Conservation (phyloP, 768 basidiomycete species). For the Daedaleopsis nitida region DNA sequence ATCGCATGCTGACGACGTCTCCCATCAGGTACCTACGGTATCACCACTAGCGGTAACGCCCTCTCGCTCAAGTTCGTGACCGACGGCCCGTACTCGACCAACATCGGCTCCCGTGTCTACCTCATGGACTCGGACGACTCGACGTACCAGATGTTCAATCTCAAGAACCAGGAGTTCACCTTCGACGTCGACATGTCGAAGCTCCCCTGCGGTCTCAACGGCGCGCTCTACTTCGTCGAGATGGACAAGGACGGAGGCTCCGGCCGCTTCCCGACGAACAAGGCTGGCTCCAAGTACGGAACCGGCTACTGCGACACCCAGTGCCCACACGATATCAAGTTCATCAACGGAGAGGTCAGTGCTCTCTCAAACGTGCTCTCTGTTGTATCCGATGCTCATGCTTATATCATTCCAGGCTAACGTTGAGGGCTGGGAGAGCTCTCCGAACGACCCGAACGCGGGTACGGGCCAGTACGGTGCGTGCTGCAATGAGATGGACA, state of each 20-base stretch:
- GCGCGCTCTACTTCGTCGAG: slow-evolving; percentile 59
- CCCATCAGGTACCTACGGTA: slow-evolving; percentile 31
- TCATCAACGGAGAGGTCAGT: slow-evolving; percentile 55
- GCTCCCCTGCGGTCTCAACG: slow-evolving; percentile 60
- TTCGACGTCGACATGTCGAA: slow-evolving; percentile 62
- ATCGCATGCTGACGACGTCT: not conserved
- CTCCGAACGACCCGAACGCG: slow-evolving; percentile 28
- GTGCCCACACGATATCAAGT: slow-evolving; percentile 60
- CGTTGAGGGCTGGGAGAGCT: slow-evolving; percentile 27
- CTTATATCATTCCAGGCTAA: slow-evolving; percentile 29
- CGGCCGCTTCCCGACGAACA: slow-evolving; percentile 50
- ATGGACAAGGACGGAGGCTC: slow-evolving; percentile 61
- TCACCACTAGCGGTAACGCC: slow-evolving; percentile 34
- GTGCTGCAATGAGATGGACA: slow-evolving; percentile 38
- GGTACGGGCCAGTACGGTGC: slow-evolving; percentile 32
- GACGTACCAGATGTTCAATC: slow-evolving; percentile 50
- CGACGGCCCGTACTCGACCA: slow-evolving; percentile 23
- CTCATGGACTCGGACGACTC: slow-evolving; percentile 45
- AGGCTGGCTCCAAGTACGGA: slow-evolving; percentile 61
- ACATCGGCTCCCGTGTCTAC: slow-evolving; percentile 46
- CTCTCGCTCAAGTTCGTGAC: slow-evolving; percentile 38
- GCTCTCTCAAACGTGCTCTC: slow-evolving; percentile 10
- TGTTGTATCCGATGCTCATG: slow-evolving; percentile 20
- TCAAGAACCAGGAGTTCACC: slow-evolving; percentile 56
- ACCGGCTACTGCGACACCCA: slow-evolving; percentile 70